Conservation (phyloP, 257 asterid genomes). For the Nyctanthes arbortristis region DNA sequence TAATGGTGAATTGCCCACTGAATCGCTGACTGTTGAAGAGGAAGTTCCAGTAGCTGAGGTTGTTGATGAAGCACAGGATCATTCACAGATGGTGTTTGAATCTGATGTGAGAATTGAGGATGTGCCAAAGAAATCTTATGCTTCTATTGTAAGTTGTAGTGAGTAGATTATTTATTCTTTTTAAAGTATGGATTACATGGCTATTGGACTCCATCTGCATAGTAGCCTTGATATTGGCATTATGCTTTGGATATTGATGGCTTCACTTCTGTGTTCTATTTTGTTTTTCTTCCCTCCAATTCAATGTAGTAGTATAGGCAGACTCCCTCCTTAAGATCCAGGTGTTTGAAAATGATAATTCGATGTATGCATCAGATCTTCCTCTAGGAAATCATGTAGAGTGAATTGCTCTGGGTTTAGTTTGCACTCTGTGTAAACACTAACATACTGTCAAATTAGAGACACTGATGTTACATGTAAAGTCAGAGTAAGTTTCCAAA, state of each 20-base stretch:
- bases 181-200: too few species aligned
- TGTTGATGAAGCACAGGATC: constrained; percentile 59
- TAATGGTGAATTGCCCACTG: too few species aligned
- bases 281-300: constrained; percentile 3
- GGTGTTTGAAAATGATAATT: background rate
- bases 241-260: background rate
- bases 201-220: background rate
- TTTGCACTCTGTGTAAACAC: too few species aligned
- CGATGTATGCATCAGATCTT: background rate
- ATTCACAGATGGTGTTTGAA: constrained; percentile 45
- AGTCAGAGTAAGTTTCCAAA: background rate
- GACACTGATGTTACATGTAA: background rate
- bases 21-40: constrained; percentile 53
- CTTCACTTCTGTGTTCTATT: background rate
- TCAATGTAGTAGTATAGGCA: constrained; percentile 5
- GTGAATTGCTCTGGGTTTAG: background rate
- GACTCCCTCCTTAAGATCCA: background rate
- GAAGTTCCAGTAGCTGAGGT: constrained; percentile 82
- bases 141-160: constrained; percentile 72
- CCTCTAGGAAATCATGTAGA: background rate
- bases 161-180: constrained; percentile 4
- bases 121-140: constrained; percentile 83
- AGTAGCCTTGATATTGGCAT: constrained; percentile 5
- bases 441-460: background rate
- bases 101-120: constrained; percentile 60